A percentile compares a stretch with the other conserved stretches of the same genome.
Conservation (phyloP, 2,329 filamentous ascomycete genomes). For the Xylariaceae sp. region DNA sequence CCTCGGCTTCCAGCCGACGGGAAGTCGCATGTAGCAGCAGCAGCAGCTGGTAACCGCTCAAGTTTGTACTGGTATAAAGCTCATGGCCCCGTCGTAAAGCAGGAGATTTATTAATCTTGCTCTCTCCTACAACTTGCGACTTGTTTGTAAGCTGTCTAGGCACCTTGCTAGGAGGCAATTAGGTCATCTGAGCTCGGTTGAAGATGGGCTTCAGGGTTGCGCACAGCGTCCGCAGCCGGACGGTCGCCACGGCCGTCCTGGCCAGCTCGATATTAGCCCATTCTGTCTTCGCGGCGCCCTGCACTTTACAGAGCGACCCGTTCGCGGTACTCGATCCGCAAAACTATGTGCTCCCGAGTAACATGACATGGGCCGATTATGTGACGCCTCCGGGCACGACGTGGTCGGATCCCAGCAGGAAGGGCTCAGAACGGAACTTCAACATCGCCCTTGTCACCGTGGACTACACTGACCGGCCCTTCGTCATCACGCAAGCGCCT, state of each 20-base stretch:
- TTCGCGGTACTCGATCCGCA: constrained; percentile 58
- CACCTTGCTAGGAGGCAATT: constrained; percentile 11
- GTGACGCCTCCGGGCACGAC: constrained; percentile 52
- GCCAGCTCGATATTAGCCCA: constrained; percentile 23
- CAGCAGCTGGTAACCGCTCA: neutral
- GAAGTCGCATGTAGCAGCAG: constrained; percentile 6
- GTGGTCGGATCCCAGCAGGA: constrained; percentile 52
- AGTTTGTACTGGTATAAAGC: constrained; percentile 27
- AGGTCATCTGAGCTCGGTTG: constrained; percentile 7
- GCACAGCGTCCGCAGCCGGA: constrained; percentile 7
- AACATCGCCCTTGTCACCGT: constrained; percentile 60
- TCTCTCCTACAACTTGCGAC: neutral
- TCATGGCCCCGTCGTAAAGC: neutral
- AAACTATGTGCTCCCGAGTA: constrained; percentile 58
- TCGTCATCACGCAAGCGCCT: constrained; percentile 53
- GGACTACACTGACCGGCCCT: constrained; percentile 56
- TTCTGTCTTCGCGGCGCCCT: constrained; percentile 28
- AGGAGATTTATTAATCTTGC: neutral
- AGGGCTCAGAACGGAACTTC: constrained; percentile 57
- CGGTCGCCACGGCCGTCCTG: constrained; percentile 26
- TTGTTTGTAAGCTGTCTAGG: constrained; percentile 16
- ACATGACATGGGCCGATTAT: constrained; percentile 60
- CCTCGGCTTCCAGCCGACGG: constrained; percentile 4
- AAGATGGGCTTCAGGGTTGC: constrained; percentile 29
- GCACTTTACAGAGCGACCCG: constrained; percentile 41